These are phyloP conservation scores for Annulohypoxylon nitens DNA, from an alignment of 495 filamentous ascomycete species.

Conservation along the genomic window DNA sequence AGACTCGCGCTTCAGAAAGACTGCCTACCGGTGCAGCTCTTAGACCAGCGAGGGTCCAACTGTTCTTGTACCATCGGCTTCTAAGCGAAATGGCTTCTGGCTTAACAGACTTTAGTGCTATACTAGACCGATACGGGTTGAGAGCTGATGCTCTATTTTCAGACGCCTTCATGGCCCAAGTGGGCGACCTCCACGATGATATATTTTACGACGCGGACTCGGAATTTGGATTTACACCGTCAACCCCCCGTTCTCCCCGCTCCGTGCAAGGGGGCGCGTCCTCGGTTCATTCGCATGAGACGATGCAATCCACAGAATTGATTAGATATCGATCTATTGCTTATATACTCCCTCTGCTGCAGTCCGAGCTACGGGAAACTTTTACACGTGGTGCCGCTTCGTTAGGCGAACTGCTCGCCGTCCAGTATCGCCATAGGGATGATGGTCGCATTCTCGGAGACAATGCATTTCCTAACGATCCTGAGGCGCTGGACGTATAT, in stretches of 20 bases:
- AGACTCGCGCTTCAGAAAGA: slow-evolving; percentile 76
- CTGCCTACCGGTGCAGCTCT: slow-evolving; percentile 77
- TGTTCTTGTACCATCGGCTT: slow-evolving; percentile 93
- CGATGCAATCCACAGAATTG: slow-evolving; percentile 58
- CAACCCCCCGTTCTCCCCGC: slow-evolving; percentile 11
- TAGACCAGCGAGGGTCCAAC: slow-evolving; percentile 82
- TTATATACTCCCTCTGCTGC: slow-evolving; percentile 55
- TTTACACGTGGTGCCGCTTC: slow-evolving; percentile 66
- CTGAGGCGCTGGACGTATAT: slow-evolving; percentile 70
- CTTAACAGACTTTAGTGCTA: slow-evolving; percentile 72
- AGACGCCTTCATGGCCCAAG: slow-evolving; percentile 82
- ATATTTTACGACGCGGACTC: slow-evolving; percentile 59
- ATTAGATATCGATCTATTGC: slow-evolving; percentile 58
- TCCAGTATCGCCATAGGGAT: slow-evolving; percentile 69
- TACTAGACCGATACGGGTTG: slow-evolving; percentile 79
- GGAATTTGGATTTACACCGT: slow-evolving; percentile 28
- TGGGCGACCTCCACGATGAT: slow-evolving; percentile 75
- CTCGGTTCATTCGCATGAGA: neutral
- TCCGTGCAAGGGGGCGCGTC: neutral
- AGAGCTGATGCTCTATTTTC: slow-evolving; percentile 75
- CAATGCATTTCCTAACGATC: slow-evolving; percentile 78
- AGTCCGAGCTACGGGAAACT: slow-evolving; percentile 64
- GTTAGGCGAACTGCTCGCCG: slow-evolving; percentile 70
- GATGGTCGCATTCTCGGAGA: slow-evolving; percentile 72
- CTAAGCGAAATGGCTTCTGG: slow-evolving; percentile 79